A percentile compares a stretch with the other conserved stretches of the same genome.
Evolutionary conservation across 768 basidiomycete genomes (phyloP).

Genomic region (Trametes punicea): DNA sequence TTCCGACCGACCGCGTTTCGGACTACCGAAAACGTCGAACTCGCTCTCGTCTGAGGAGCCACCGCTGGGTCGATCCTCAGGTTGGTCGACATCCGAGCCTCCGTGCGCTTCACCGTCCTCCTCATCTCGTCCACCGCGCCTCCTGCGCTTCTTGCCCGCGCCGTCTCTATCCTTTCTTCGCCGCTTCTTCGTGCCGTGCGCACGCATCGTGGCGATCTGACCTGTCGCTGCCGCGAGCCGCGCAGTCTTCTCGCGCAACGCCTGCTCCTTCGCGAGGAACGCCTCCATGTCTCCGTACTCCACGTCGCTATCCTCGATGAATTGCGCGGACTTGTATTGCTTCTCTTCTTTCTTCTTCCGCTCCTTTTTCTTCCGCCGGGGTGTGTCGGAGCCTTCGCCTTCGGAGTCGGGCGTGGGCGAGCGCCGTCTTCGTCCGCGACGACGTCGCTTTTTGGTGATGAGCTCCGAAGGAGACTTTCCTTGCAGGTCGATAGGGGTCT

Average conservation of each 20-base stretch:
- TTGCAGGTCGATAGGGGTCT: slow-evolving; percentile 73
- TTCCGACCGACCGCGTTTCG: slow-evolving; percentile 15
- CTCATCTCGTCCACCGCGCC: slow-evolving; percentile 29
- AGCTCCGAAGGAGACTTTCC: slow-evolving; percentile 74
- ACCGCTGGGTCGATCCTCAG: slow-evolving; percentile 22
- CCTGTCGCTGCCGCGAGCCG: slow-evolving; percentile 42
- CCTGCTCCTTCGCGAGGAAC: slow-evolving; percentile 77
- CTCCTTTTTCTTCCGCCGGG: slow-evolving; percentile 35
- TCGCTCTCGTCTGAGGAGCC: slow-evolving; percentile 28
- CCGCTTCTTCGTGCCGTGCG: slow-evolving; percentile 58
- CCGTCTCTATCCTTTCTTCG: slow-evolving; percentile 44
- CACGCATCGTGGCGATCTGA: slow-evolving; percentile 44
- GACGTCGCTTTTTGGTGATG: slow-evolving; percentile 58
- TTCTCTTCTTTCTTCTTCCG: slow-evolving; percentile 66
- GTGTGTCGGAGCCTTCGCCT: slow-evolving; percentile 37
- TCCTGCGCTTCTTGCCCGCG: slow-evolving; percentile 40
- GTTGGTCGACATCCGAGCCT: slow-evolving; percentile 30
- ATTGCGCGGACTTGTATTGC: slow-evolving; percentile 83
- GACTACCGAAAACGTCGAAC: slow-evolving; percentile 22
- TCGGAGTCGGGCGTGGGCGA: slow-evolving; percentile 46
- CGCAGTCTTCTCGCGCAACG: slow-evolving; percentile 49
- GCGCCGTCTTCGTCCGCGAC: slow-evolving; percentile 48
- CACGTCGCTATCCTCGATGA: slow-evolving; percentile 88
- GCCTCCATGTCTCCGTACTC: slow-evolving; percentile 77
- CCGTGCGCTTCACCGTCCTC: slow-evolving; percentile 11